Evolutionary conservation across 768 basidiomycete genomes (phyloP), one percentile per base, ranked within the genome.

Genomic region (Tricholoma hemisulphureum): DNA sequence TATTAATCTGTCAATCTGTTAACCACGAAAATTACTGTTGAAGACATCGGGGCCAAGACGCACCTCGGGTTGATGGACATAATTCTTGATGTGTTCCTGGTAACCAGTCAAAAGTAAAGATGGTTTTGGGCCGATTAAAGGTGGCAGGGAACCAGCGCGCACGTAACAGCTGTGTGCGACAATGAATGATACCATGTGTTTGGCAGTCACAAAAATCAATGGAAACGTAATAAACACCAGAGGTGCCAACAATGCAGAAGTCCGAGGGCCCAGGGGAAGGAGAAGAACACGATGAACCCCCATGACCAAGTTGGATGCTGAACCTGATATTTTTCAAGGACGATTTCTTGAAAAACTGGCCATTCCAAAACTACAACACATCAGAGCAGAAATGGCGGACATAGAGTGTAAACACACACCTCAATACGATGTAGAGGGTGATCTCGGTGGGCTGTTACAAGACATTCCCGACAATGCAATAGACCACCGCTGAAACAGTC

Each of bases 1-100:
- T 63, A 50, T 56, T 67, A 24, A 59, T 50, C 65, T 66, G 13
- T n/a, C n/a, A n/a, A n/a, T n/a, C 13, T 20, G 16, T 6, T 11
- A 20, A 1, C n/a, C 21, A 18, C 21, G 37, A 9, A 57, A 11
- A 6, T 35, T 13, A 54, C n/a, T 39, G 34, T 7, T 7, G 8
- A 23, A 37, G 8, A 39, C 26, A 6, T 16, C 32, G 21, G 8
- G 53, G 8, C 45, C 26, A 23, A 56, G n/a, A 29, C 24, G 6
- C 34, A 57, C 50, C 63, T 61, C 63, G 5, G 57, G 21, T 23
- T 59, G 50, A 41, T 63, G 51, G 20, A 37, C 28, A 26, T 58
- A 55, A 7, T 20, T 37, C 23, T 28, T 45, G 3, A 61, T 18
- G 31, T 43, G 23, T 35, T 48, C 57, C 31, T 52, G 48, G 55